These are phyloP conservation scores for Boeremia lycopersici DNA, from an alignment of 2,329 filamentous ascomycete species.

Conservation along the genomic window DNA sequence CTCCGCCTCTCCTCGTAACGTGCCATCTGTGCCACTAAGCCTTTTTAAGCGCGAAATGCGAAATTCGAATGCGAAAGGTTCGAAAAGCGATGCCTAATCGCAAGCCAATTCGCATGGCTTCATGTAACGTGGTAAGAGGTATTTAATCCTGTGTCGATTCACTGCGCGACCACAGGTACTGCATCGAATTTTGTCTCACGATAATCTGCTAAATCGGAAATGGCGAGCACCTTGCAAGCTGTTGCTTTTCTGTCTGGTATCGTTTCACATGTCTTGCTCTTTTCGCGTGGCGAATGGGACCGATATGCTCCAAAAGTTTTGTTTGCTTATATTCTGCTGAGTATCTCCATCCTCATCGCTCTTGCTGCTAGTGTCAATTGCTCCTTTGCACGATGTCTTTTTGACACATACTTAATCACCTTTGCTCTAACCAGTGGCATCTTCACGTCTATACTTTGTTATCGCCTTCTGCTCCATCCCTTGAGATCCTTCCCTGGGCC, in stretches of 20 bases:
- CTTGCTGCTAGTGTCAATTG: background rate
- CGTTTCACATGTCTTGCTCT: background rate
- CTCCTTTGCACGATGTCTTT: background rate
- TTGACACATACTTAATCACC: background rate
- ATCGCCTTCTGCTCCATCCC: constrained; percentile 20
- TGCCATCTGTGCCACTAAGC: background rate
- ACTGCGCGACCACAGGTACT: background rate
- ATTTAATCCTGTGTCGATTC: background rate
- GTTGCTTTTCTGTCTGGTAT: background rate
- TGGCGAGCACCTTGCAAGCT: background rate
- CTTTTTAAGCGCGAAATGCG: constrained; percentile 10
- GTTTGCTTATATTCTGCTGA: background rate
- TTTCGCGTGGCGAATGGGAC: constrained; percentile 4
- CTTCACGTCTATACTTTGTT: constrained; percentile 6
- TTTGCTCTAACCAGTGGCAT: background rate
- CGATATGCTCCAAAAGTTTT: background rate
- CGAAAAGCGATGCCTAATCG: background rate
- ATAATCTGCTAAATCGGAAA: background rate
- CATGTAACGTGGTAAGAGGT: background rate
- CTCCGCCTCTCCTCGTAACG: background rate
- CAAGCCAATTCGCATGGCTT: background rate
- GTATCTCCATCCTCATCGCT: background rate
- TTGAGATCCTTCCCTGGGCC: constrained; percentile 18
- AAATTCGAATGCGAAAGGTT: background rate
- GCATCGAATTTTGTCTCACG: background rate